phyloP scores from a whole-genome alignment of 768 basidiomycete species.

The Kwoniella newhampshirensis region DNA sequence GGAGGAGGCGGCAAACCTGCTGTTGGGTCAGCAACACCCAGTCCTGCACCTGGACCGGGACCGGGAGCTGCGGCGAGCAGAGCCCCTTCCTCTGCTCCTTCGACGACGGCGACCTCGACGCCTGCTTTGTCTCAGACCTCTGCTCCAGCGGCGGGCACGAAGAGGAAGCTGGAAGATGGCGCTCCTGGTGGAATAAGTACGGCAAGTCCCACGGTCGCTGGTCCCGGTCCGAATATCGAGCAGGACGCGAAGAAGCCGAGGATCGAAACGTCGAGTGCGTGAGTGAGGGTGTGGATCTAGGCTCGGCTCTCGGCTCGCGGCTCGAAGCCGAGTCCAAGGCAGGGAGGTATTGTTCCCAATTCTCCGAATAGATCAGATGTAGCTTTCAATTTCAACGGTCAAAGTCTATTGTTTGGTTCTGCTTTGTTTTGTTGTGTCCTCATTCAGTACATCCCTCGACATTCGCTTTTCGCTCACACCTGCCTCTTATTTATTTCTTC shows the following conservation, averaged over 20 bases:
- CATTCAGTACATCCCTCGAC: not conserved
- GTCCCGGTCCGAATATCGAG: conserved; percentile 5
- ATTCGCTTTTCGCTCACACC: not conserved
- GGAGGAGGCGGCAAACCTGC: conserved; percentile 1
- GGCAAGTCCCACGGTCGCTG: not conserved
- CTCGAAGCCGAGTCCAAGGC: too few relatives aligned
- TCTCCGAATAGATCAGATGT: too few relatives aligned
- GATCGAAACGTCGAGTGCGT: conserved; percentile 22
- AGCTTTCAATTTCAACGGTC: too few relatives aligned
- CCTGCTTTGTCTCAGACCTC: not conserved
- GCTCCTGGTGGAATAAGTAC: not conserved
- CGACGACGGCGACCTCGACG: not conserved
- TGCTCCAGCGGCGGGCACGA: conserved; percentile 5
- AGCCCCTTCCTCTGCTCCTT: not conserved
- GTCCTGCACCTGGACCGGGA: not conserved
- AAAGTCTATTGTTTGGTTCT: not conserved
- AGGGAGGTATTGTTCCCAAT: too few relatives aligned
- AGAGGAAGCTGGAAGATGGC: conserved; percentile 29
- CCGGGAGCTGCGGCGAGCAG: not conserved
- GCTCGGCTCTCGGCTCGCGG: not conserved
- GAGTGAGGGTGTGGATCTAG: not conserved
- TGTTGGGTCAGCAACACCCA: not conserved
- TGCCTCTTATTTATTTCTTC: not conserved
- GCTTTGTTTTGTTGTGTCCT: not conserved
- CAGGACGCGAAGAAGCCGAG: conserved; percentile 35